Conservation (phyloP, 306 rosid genomes). For the Betula pendula region DNA sequence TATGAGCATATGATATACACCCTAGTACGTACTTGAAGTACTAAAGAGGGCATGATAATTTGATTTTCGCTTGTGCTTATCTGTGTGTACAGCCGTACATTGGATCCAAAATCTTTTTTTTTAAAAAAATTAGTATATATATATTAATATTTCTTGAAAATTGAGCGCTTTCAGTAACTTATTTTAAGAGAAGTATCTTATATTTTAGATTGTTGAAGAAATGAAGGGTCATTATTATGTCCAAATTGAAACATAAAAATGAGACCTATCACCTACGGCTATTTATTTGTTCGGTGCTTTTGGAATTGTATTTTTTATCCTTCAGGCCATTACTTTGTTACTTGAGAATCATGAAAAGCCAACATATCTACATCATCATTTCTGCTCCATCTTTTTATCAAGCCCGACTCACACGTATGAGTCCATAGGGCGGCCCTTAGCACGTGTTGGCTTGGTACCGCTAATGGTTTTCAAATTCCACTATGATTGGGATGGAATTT, state of each 20-base stretch:
- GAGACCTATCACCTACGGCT: not conserved
- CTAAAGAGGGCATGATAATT: not conserved
- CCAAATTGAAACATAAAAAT: not conserved
- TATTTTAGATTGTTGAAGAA: too few relatives aligned
- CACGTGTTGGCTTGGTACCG: too few relatives aligned
- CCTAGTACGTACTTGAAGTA: too few relatives aligned
- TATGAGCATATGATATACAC: not conserved
- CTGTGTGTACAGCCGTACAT: not conserved
- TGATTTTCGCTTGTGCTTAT: not conserved
- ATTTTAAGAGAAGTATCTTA: too few relatives aligned
- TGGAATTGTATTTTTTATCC: not conserved
- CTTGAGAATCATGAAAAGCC: not conserved
- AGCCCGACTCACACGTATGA: too few relatives aligned
- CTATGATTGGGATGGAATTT: too few relatives aligned
- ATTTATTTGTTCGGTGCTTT: not conserved
- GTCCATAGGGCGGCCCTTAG: too few relatives aligned
- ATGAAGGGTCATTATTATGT: too few relatives aligned
- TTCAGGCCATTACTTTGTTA: not conserved
- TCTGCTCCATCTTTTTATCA: not conserved
- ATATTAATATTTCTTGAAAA: too few relatives aligned
- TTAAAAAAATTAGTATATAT: too few relatives aligned
- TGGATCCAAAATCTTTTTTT: not conserved
- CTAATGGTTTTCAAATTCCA: too few relatives aligned
- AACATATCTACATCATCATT: not conserved
- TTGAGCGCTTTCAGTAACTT: not conserved